phyloP scores from a whole-genome alignment of 495 filamentous ascomycete genomes.

The Aspergillus carlsbadensis region DNA sequence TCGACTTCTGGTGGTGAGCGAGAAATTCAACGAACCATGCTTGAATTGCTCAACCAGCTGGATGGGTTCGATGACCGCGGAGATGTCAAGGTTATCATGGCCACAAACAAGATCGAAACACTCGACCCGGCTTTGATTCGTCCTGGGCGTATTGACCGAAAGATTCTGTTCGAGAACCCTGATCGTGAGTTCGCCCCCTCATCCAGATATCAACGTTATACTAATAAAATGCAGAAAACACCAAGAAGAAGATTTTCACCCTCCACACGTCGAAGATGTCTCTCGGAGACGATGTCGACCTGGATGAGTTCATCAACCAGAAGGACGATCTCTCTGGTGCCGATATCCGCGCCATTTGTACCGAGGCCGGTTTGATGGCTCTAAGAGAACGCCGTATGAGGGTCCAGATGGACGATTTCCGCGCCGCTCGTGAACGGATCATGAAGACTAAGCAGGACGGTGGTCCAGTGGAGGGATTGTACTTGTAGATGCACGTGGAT shows the following conservation, averaged over 20 bases:
- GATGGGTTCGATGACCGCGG: conserved; percentile 99
- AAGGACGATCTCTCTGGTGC: conserved; percentile 98
- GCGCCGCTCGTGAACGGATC: conserved; percentile 86
- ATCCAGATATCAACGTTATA: neutral
- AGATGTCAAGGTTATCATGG: conserved; percentile 99
- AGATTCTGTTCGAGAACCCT: conserved; percentile 98
- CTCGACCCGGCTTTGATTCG: conserved; percentile 95
- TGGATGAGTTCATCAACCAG: conserved; percentile 97
- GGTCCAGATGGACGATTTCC: conserved; percentile 98
- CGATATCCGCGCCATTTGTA: conserved; percentile 98
- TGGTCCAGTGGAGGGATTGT: conserved; percentile 90
- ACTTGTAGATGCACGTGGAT: conserved; percentile 66
- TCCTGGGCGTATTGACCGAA: conserved; percentile 96
- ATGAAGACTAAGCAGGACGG: conserved; percentile 99
- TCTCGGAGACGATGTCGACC: conserved; percentile 87
- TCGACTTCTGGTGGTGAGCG: conserved; percentile 95
- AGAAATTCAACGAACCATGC: conserved; percentile 97
- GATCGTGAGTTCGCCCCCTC: conserved; percentile 65
- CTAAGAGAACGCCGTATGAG: conserved; percentile 94
- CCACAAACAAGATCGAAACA: conserved; percentile 99
- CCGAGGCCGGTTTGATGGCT: conserved; percentile 93
- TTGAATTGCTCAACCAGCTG: conserved; percentile 97
- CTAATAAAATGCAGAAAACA: conserved; percentile 68
- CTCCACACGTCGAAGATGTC: conserved; percentile 99
- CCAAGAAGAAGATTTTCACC: conserved; percentile 99